Percentiles rank a stretch among this genome's conserved stretches.
Conservation (phyloP, 306 rosid species). For the Prunus persica region Prunus_persica_NCBIv2 NC_034009.1:12107501-12108000, state of each 20-base stretch:
- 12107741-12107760: conserved; percentile 2
- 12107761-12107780: neutral
- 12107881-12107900: conserved; percentile 69
- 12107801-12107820: conserved; percentile 48
- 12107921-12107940: conserved; percentile 63
- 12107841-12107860: conserved; percentile 97
- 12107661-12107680: conserved; percentile 98
- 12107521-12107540: no score
- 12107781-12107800: neutral
- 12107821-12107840: conserved; percentile 86
- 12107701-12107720: conserved; percentile 6
- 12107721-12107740: neutral
- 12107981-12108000: neutral
- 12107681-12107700: conserved; percentile 43
- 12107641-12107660: conserved; percentile 97
- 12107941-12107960: conserved; percentile 27
- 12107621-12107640: conserved; percentile 90
- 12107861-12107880: conserved; percentile 98
- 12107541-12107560: no score
- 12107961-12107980: conserved; percentile 17
- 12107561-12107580: neutral
- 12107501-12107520: no score
- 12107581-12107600: neutral
- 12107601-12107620: conserved; percentile 68
- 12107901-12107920: conserved; percentile 91